Evolutionary conservation across 1,284 basidiomycete genomes (phyloP).

Genomic region (Volvariella volvacea): DNA sequence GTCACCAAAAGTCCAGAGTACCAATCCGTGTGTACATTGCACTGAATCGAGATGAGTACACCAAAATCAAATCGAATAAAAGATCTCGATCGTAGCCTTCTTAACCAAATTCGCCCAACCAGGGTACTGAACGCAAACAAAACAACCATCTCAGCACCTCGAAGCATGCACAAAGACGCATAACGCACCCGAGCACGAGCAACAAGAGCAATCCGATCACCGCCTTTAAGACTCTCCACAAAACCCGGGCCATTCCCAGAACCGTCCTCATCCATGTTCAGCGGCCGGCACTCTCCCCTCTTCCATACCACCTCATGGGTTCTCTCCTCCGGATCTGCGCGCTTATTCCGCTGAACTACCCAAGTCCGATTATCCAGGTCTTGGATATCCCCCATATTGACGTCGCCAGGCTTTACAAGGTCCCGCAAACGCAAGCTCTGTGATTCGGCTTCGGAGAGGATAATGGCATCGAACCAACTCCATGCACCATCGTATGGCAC

Average conservation of each 20-base stretch:
- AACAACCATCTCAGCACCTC: neutral
- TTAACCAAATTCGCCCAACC: constrained; percentile 21
- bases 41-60: too few species aligned
- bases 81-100: constrained; percentile 14
- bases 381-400: too few species aligned
- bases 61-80: constrained; percentile 10
- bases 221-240: constrained; percentile 13
- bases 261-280: neutral
- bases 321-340: too few species aligned
- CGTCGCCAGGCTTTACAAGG: neutral
- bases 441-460: neutral
- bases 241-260: constrained; percentile 16
- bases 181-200: constrained; percentile 19
- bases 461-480: constrained; percentile 1
- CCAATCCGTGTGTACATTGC: too few species aligned
- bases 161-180: neutral
- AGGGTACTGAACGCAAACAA: constrained; percentile 16
- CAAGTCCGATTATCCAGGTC: too few species aligned
- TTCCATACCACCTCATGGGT: too few species aligned
- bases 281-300: too few species aligned
- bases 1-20: too few species aligned
- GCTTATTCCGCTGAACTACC: too few species aligned
- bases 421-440: constrained; percentile 16
- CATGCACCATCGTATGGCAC: neutral
- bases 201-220: constrained; percentile 22